phyloP scores from a whole-genome alignment of 345 rosid genomes.

The Eutrema yunnanense region DNA sequence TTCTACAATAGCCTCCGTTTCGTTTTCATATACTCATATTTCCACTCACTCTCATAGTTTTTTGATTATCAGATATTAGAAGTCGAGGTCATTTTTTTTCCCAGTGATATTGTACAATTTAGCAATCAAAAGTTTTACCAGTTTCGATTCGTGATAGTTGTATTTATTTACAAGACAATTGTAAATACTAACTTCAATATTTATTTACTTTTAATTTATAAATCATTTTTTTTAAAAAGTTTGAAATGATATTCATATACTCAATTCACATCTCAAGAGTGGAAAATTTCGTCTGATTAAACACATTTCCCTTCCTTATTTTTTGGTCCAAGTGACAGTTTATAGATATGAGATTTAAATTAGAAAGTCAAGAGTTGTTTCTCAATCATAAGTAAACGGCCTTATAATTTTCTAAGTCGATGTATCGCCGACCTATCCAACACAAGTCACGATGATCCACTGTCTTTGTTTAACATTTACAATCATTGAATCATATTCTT shows the following conservation, averaged over 20 bases:
- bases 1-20: neutral
- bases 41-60: neutral
- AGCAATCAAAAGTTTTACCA: neutral
- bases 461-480: neutral
- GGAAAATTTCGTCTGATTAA: neutral
- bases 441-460: neutral
- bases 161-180: neutral
- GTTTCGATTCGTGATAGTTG: neutral
- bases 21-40: neutral
- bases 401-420: constrained; percentile 9
- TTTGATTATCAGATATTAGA: neutral
- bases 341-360: neutral
- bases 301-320: no score
- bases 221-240: neutral
- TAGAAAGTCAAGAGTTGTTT: neutral
- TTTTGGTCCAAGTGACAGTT: neutral
- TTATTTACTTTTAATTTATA: neutral
- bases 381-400: constrained; percentile 12
- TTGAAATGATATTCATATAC: neutral
- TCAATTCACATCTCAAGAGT: neutral
- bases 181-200: neutral
- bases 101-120: neutral
- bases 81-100: neutral
- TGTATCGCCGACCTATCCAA: neutral
- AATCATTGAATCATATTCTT: constrained; percentile 14